These are phyloP conservation scores for Batrachochytrium dendrobatidis DNA, from an alignment of 371 early-diverging fungal genomes.

Conservation along the genomic window DNA sequence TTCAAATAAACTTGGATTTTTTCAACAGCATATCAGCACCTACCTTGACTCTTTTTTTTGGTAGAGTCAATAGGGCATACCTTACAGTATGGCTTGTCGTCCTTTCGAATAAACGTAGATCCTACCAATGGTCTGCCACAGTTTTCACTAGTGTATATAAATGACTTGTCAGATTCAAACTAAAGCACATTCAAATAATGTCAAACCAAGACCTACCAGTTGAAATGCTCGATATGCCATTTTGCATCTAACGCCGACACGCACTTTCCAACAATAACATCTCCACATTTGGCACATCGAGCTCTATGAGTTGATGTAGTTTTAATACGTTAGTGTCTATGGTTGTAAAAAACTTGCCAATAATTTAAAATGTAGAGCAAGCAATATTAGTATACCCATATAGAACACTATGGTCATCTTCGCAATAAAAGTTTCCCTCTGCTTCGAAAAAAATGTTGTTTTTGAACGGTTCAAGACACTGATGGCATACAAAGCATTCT, in stretches of 20 bases:
- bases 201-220: not conserved
- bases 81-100: constrained; percentile 38
- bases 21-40: too few species aligned
- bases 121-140: constrained; percentile 30
- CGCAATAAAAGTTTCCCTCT: constrained; percentile 34
- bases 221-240: constrained; percentile 43
- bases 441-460: constrained; percentile 33
- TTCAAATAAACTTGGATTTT: not conserved
- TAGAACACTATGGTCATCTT: constrained; percentile 29
- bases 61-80: constrained; percentile 23
- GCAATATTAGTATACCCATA: constrained; percentile 24
- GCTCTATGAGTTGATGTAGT: constrained; percentile 23
- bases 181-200: too few species aligned
- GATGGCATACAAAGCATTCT: constrained; percentile 32
- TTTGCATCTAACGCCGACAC: constrained; percentile 35
- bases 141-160: constrained; percentile 25
- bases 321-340: not conserved
- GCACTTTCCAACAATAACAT: constrained; percentile 31
- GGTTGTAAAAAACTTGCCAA: not conserved
- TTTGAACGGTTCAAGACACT: constrained; percentile 39
- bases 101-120: constrained; percentile 24
- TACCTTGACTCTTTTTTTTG: constrained; percentile 18
- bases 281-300: constrained; percentile 38
- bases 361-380: not conserved
- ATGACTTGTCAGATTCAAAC: too few species aligned